These are phyloP conservation scores for Arthroderma sp. DNA, from an alignment of 2,329 filamentous ascomycete species.

Conservation along the genomic window DNA sequence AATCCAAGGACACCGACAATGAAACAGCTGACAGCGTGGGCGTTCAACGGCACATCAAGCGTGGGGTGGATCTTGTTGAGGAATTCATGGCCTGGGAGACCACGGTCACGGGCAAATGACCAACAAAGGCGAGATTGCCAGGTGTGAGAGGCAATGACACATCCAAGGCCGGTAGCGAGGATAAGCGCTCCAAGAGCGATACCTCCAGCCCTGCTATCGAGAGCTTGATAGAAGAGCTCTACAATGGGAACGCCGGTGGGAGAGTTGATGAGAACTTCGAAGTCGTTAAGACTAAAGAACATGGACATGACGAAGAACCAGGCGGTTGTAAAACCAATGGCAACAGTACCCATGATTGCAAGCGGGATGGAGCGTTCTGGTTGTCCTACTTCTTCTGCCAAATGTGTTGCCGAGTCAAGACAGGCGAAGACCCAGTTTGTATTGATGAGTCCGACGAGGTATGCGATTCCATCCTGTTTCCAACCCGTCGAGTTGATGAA, in stretches of 20 bases:
- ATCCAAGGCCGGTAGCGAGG: constrained; percentile 36
- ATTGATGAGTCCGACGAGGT: constrained; percentile 40
- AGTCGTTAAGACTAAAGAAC: constrained; percentile 38
- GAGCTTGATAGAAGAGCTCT: constrained; percentile 34
- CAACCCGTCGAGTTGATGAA: constrained; percentile 41
- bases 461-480: constrained; percentile 34
- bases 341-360: constrained; percentile 37
- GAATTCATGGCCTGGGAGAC: constrained; percentile 32
- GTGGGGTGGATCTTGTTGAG: constrained; percentile 28
- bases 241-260: constrained; percentile 35
- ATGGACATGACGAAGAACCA: constrained; percentile 37
- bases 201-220: constrained; percentile 31
- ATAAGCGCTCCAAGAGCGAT: constrained; percentile 35
- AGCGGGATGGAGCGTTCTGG: constrained; percentile 38
- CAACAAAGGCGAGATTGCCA: constrained; percentile 40
- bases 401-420: constrained; percentile 37
- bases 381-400: constrained; percentile 37
- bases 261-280: constrained; percentile 27
- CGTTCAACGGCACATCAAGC: constrained; percentile 33
- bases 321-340: constrained; percentile 37
- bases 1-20: constrained; percentile 35
- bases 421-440: constrained; percentile 40
- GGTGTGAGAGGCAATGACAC: constrained; percentile 35
- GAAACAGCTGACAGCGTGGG: constrained; percentile 30
- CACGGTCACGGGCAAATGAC: constrained; percentile 40